Percentiles rank a stretch among this genome's conserved stretches.
These are phyloP conservation scores for Raffaelea deltoideospora DNA, from an alignment of 2,329 filamentous ascomycete species.

Conservation along the genomic window DNA sequence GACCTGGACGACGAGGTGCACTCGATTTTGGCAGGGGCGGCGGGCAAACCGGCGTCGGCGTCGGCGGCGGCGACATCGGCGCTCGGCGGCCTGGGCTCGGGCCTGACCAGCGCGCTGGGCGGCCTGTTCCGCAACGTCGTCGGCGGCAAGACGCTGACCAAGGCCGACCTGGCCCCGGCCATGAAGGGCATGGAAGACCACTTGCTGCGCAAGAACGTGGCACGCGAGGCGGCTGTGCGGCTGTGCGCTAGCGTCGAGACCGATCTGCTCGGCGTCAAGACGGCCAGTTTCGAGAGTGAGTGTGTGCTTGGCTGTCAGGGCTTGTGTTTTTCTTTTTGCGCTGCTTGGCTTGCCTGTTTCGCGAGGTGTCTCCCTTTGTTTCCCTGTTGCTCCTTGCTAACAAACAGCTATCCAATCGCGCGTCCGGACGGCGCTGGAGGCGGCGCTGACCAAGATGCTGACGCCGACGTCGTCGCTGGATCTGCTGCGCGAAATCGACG, in stretches of 20 bases:
- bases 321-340: conserved; percentile 12
- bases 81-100: conserved; percentile 50
- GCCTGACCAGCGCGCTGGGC: conserved; percentile 68
- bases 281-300: conserved; percentile 68
- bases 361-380: background rate
- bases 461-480: conserved; percentile 92
- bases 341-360: background rate
- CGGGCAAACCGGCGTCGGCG: conserved; percentile 17
- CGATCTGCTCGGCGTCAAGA: conserved; percentile 81
- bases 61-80: conserved; percentile 25
- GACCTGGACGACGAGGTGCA: conserved; percentile 91
- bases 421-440: conserved; percentile 77
- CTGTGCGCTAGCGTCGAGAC: conserved; percentile 84
- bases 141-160: conserved; percentile 81
- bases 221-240: conserved; percentile 80
- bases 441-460: conserved; percentile 84
- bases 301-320: conserved; percentile 13
- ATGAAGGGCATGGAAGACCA: conserved; percentile 96
- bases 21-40: conserved; percentile 64
- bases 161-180: conserved; percentile 77
- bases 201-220: conserved; percentile 87
- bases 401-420: conserved; percentile 54
- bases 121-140: conserved; percentile 90
- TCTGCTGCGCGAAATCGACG: conserved; percentile 81
- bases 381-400: conserved; percentile 5